Evolutionary conservation across 306 rosid genomes (phyloP).

Genomic region (Dicorynia guianensis): DNA sequence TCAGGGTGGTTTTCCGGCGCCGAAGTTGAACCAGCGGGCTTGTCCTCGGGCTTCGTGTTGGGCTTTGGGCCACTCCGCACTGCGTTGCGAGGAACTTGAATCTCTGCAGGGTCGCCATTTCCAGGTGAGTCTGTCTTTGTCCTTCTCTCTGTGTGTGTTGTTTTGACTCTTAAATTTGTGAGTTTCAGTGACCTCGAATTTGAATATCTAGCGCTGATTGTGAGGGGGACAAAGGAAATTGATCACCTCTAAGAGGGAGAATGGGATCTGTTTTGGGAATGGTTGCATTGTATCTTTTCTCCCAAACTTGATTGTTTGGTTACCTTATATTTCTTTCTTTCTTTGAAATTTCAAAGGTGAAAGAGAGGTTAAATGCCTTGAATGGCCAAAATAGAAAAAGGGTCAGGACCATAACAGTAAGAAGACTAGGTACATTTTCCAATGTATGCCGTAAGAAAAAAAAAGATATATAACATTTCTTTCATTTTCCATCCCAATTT

Average conservation of each 20-base stretch:
- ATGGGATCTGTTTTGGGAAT: slow-evolving; percentile 46
- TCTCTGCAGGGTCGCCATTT: slow-evolving; percentile 69
- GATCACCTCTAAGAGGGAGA: slow-evolving; percentile 40
- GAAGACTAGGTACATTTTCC: slow-evolving; percentile 33
- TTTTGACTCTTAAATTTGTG: not conserved
- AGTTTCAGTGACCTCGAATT: slow-evolving; percentile 51
- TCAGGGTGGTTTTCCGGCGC: slow-evolving; percentile 66
- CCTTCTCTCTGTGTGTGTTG: not conserved
- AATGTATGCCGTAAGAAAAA: not conserved
- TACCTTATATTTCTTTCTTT: slow-evolving; percentile 11
- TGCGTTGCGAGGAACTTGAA: slow-evolving; percentile 70
- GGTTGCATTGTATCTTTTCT: slow-evolving; percentile 17
- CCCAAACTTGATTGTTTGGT: not conserved
- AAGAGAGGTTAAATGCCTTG: slow-evolving; percentile 11
- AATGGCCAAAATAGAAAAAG: slow-evolving; percentile 16
- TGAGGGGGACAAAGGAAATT: slow-evolving; percentile 19
- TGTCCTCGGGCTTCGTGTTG: slow-evolving; percentile 62
- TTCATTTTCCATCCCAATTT: not conserved
- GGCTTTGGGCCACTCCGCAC: slow-evolving; percentile 70
- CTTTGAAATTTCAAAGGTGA: slow-evolving; percentile 23
- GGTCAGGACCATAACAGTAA: not conserved
- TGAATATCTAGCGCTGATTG: slow-evolving; percentile 45
- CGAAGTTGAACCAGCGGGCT: slow-evolving; percentile 66
- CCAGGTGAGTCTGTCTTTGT: slow-evolving; percentile 16
- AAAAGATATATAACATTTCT: too few relatives aligned